Base-by-base conservation (phyloP, 257 asterid genomes). In the Nicotiana attenuata region DNA sequence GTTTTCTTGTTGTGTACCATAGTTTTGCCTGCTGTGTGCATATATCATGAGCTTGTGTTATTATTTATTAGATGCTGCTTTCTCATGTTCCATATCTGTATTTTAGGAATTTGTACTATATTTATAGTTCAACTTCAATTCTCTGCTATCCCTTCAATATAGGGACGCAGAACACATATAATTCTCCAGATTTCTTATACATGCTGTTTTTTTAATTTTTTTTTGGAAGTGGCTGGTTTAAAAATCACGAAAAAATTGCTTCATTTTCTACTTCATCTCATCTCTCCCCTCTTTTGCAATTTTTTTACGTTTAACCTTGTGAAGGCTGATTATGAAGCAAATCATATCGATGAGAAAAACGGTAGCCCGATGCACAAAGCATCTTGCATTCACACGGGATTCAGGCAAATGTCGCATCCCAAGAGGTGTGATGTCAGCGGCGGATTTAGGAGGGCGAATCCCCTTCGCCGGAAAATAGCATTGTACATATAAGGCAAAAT, bases 21-120 rank as follows among this genome's bases (percentile, higher is more conserved):
- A 69, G 84, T 87, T 80, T 84, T 65, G 83, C 41, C 45, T 75
- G 78, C 35, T 81, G 56, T 53, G 81, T 65, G 80, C 77, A 41
- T 63, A 83, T 83, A 83, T 76, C 69, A 19, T 29, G 82, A 81
- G 81, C 76, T 69, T 64, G 76, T 29, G 64, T 20, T 73, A 31
- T 71, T 67, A 65, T 29, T 47, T 73, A 75, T 50, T 75, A 50
- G 80, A 75, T 75, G 13, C 45, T 50, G 24, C 15, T 75, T 75
- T 50, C 24, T 73, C 52, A 3, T 45, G 78, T 45, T 73, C 79
- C 15, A 24, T 14, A 47, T 73, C 38, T 73, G 79, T 50, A 7
- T 75, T 75, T 75, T 50, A 50, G 80, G 63, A 24, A 75, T 50
- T 26, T 24, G 64, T 75, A 9, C 24, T 75, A 59, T 75, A 75